A percentile compares a stretch with the other conserved stretches of the same genome.
Conservation (phyloP, 768 basidiomycete genomes). For the Hebeloma cylindrosporum region DNA sequence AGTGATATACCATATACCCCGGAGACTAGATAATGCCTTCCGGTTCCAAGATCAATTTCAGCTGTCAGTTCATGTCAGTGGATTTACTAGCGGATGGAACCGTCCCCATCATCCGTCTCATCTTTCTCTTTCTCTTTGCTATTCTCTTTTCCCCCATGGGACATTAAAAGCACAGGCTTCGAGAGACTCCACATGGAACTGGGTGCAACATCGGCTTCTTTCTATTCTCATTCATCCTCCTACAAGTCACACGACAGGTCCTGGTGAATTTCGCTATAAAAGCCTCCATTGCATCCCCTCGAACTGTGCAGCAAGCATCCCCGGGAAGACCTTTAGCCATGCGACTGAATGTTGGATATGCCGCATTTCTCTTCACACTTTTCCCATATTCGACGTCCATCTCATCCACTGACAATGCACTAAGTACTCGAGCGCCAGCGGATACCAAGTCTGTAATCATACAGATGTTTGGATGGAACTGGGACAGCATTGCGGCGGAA, state of each 20-base stretch:
- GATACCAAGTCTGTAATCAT: constrained; percentile 53
- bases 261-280: no score
- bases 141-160: no score
- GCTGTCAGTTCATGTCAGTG: no score
- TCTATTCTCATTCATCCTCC: neutral
- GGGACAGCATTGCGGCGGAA: constrained; percentile 60
- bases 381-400: constrained; percentile 5
- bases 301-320: no score
- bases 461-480: constrained; percentile 72
- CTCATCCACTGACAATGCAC: neutral
- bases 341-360: neutral
- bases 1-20: no score
- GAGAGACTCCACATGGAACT: constrained; percentile 3
- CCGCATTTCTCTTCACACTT: constrained; percentile 1
- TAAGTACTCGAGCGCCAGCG: constrained; percentile 24
- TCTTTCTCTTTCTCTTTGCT: no score
- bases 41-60: no score
- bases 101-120: no score
- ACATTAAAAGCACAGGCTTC: no score
- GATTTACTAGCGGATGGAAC: no score
- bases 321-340: constrained; percentile 2
- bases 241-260: constrained; percentile 5
- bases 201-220: neutral
- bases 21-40: no score
- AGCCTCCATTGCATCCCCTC: no score